Evolutionary conservation across 106 monocot genomes (phyloP).

Genomic region (Amphibolis antarctica): DNA sequence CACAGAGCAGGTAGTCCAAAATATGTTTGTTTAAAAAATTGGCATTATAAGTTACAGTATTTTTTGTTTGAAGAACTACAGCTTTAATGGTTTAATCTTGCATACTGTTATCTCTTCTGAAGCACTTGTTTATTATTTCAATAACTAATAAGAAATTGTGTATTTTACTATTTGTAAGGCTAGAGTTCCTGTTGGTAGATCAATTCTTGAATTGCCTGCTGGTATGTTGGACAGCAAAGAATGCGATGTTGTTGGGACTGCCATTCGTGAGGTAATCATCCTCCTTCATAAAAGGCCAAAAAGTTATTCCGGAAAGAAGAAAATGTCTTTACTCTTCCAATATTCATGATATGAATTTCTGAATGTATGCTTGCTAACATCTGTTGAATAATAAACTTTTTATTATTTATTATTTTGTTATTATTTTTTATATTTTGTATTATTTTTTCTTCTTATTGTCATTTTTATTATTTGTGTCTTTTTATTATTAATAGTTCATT

Average conservation of each 20-base stretch:
- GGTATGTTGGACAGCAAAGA: constrained; percentile 86
- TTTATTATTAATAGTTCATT: too few relatives aligned
- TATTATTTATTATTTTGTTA: too few relatives aligned
- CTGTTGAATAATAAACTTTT: too few relatives aligned
- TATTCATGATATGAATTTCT: too few relatives aligned
- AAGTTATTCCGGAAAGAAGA: not conserved
- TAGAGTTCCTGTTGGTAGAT: constrained; percentile 90
- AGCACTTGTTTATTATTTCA: not conserved
- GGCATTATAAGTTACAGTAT: not conserved
- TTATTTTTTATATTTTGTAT: too few relatives aligned
- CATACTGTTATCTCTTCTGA: not conserved
- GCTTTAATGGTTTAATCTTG: not conserved
- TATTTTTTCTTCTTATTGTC: too few relatives aligned
- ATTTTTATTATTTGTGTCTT: too few relatives aligned
- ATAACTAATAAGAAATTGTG: not conserved
- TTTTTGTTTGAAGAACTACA: not conserved
- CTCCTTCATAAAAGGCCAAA: not conserved
- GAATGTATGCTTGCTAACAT: too few relatives aligned
- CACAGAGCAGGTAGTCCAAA: constrained; percentile 66
- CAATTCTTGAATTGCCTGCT: constrained; percentile 85
- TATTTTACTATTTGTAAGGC: constrained; percentile 41
- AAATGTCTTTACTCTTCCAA: not conserved
- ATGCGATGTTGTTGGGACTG: constrained; percentile 72
- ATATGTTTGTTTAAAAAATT: not conserved
- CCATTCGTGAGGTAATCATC: constrained; percentile 80